Evolutionary conservation across 2,329 filamentous ascomycete genomes (phyloP).

Genomic region (Botryotinia narcissicola): DNA sequence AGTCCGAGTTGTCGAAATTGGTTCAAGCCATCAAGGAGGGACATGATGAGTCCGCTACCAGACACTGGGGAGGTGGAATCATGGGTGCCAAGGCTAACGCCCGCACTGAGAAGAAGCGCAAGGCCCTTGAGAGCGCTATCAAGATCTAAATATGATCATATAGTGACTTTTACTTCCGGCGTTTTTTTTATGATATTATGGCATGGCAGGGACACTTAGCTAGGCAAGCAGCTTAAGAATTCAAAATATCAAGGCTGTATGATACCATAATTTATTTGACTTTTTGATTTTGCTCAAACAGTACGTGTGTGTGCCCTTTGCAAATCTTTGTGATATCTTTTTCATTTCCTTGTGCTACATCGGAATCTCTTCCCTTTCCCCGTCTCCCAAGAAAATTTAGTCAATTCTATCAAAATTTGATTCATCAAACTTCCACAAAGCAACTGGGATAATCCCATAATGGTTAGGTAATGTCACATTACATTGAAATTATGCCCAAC

Average conservation of each 20-base stretch:
- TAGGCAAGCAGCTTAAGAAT: constrained; percentile 31
- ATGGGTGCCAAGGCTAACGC: constrained; percentile 93
- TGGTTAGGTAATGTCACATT: background rate
- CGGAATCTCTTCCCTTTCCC: background rate
- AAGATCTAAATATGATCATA: constrained; percentile 73
- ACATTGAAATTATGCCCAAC: background rate
- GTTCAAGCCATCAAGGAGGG: constrained; percentile 96
- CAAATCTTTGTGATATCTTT: background rate
- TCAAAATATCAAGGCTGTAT: constrained; percentile 37
- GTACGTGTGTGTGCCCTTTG: constrained; percentile 4
- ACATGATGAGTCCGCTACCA: constrained; percentile 87
- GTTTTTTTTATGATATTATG: constrained; percentile 40
- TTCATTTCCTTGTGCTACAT: background rate
- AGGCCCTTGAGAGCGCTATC: constrained; percentile 90
- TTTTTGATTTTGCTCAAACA: constrained; percentile 13
- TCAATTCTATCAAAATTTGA: background rate
- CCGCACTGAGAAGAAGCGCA: constrained; percentile 64
- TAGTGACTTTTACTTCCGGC: constrained; percentile 31
- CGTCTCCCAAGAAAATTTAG: background rate
- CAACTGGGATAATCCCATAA: background rate
- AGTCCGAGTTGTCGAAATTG: constrained; percentile 96
- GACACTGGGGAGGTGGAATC: constrained; percentile 99
- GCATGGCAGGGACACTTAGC: constrained; percentile 36
- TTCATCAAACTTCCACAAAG: background rate
- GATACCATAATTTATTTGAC: constrained; percentile 35